phyloP scores from a whole-genome alignment of 225 moss, liverwort and hornwort genomes.

The Antitrichia curtipendula region DNA sequence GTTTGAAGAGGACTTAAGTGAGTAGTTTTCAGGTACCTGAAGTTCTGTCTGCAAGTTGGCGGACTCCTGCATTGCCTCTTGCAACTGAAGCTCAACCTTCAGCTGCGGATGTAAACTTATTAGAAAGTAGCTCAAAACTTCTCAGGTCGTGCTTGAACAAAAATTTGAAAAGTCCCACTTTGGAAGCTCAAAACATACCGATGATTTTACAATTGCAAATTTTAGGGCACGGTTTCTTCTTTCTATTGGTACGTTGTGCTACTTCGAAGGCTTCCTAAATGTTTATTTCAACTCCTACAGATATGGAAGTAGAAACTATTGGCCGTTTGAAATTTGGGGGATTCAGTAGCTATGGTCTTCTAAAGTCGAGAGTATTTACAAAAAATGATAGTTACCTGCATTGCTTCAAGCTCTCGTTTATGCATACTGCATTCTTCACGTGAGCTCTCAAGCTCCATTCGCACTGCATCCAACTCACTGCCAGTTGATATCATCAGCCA shows the following conservation, averaged over 20 bases:
- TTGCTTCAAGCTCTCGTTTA: constrained; percentile 9
- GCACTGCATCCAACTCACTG: constrained; percentile 57
- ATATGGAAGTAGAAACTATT: neutral
- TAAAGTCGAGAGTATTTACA: neutral
- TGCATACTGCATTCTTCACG: constrained; percentile 19
- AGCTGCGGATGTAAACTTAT: neutral
- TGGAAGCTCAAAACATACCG: neutral
- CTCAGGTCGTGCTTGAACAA: neutral
- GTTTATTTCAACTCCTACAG: no score
- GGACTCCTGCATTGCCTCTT: constrained; percentile 34
- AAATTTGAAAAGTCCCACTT: neutral
- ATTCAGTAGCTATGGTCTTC: neutral
- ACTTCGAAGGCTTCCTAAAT: neutral
- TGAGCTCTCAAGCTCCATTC: constrained; percentile 28
- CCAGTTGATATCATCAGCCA: neutral
- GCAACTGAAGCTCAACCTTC: constrained; percentile 29
- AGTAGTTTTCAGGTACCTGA: constrained; percentile 15
- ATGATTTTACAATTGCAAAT: neutral
- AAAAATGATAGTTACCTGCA: constrained; percentile 8
- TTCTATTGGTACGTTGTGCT: neutral
- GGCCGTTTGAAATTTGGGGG: neutral
- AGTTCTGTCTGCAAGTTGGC: constrained; percentile 47
- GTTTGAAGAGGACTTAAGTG: neutral
- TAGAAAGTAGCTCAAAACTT: neutral
- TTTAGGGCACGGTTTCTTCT: neutral